These are phyloP conservation scores for Encephalitozoon romaleae DNA, from an alignment of 371 early-diverging fungal species.

Conservation along the genomic window DNA sequence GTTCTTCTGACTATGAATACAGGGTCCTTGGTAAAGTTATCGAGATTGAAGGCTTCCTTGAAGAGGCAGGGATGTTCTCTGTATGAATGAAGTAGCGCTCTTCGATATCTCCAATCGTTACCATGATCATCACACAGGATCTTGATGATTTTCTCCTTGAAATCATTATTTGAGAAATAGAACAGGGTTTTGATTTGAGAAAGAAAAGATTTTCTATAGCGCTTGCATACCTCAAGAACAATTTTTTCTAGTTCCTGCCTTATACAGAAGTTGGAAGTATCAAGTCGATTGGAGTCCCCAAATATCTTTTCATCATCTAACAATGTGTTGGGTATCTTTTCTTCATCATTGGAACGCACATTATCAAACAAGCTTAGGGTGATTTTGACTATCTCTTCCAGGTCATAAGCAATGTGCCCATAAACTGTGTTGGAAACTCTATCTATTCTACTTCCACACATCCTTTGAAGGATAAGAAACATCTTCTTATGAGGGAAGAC, in stretches of 20 bases:
- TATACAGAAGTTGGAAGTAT: background rate
- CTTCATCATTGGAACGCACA: background rate
- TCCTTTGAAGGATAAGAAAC: background rate
- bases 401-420: background rate
- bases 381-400: background rate
- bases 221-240: background rate
- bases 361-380: background rate
- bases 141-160: background rate
- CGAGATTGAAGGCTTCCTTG: background rate
- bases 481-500: background rate
- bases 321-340: background rate
- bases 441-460: background rate
- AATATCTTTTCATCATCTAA: background rate
- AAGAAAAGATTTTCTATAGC: background rate
- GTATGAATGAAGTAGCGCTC: slow-evolving; percentile 4
- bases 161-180: background rate
- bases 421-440: background rate
- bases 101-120: slow-evolving; percentile 37
- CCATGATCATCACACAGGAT: slow-evolving; percentile 9
- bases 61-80: background rate
- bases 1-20: slow-evolving; percentile 17
- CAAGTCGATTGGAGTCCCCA: no score
- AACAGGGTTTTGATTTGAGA: background rate
- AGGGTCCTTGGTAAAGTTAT: slow-evolving; percentile 21
- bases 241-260: background rate